A percentile compares a stretch with the other conserved stretches of the same genome.
Conservation (phyloP, 495 filamentous ascomycete species). For the Aspergillus baeticus region DNA sequence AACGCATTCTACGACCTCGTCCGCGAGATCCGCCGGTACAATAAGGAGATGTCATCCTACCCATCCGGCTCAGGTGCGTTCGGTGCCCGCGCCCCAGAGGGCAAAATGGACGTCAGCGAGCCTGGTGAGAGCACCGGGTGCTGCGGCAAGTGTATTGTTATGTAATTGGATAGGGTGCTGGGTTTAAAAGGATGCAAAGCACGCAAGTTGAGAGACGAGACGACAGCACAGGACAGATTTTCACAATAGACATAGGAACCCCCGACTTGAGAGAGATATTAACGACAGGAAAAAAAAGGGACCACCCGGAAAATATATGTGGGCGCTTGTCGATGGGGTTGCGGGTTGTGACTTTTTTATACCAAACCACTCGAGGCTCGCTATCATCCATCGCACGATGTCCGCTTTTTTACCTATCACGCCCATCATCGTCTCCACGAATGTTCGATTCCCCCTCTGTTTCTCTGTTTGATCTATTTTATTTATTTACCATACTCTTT, state of each 20-base stretch:
- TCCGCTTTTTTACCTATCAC: conserved; percentile 28
- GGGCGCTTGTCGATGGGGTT: conserved; percentile 20
- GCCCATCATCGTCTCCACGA: conserved; percentile 46
- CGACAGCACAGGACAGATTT: conserved; percentile 17
- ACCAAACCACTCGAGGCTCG: conserved; percentile 25
- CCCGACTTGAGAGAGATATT: conserved; percentile 15
- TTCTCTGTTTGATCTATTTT: conserved; percentile 27
- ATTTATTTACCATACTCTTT: conserved; percentile 10
- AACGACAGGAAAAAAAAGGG: conserved; percentile 17
- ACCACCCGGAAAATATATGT: conserved; percentile 17
- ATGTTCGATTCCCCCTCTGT: conserved; percentile 49
- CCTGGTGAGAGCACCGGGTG: conserved; percentile 72
- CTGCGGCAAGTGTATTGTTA: conserved; percentile 83
- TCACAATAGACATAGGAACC: conserved; percentile 13
- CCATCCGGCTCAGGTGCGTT: conserved; percentile 62
- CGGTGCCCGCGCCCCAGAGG: conserved; percentile 59
- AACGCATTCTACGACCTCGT: conserved; percentile 98
- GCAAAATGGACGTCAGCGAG: conserved; percentile 76
- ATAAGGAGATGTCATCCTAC: conserved; percentile 93
- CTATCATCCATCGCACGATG: conserved; percentile 31
- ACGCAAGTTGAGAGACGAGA: conserved; percentile 22
- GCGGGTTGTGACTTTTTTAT: conserved; percentile 25
- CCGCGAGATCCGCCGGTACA: conserved; percentile 93
- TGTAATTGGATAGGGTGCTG: conserved; percentile 58
- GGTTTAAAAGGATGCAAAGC: conserved; percentile 20